Percentiles rank a stretch among this genome's conserved stretches.
Conservation (phyloP, 1,284 basidiomycete species). For the Sphagnurus paluster region DNA sequence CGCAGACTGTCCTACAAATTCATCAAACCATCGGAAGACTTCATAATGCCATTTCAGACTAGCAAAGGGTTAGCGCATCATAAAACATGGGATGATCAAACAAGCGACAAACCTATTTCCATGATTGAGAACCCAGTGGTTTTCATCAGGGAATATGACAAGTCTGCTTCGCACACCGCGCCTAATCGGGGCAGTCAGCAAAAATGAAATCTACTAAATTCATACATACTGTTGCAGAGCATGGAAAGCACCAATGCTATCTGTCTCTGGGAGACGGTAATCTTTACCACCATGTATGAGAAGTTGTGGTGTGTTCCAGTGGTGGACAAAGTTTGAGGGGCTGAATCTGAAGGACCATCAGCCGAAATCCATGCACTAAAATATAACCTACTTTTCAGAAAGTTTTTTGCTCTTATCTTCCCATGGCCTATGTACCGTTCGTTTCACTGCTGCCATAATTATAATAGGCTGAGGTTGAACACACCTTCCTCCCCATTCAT, state of each 20-base stretch:
- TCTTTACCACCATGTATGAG: conserved; percentile 88
- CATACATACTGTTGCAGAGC: conserved; percentile 71
- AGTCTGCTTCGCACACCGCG: conserved; percentile 78
- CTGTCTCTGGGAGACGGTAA: conserved; percentile 81
- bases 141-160: conserved; percentile 91
- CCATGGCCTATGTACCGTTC: conserved; percentile 59
- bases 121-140: conserved; percentile 85
- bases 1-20: conserved; percentile 55
- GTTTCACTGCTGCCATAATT: background rate
- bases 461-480: background rate
- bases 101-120: conserved; percentile 65
- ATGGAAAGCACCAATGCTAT: conserved; percentile 82
- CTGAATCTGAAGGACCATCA: conserved; percentile 45
- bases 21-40: conserved; percentile 84
- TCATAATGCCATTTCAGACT: conserved; percentile 87
- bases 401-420: conserved; percentile 54
- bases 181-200: conserved; percentile 44
- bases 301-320: conserved; percentile 86
- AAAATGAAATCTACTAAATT: conserved; percentile 14
- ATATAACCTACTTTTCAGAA: conserved; percentile 51
- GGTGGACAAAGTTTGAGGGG: conserved; percentile 77
- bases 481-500: conserved; percentile 73
- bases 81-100: background rate
- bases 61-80: background rate
- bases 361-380: background rate